These are phyloP conservation scores for Epichloe scottii DNA, from an alignment of 2,329 filamentous ascomycete species.

Conservation along the genomic window DNA sequence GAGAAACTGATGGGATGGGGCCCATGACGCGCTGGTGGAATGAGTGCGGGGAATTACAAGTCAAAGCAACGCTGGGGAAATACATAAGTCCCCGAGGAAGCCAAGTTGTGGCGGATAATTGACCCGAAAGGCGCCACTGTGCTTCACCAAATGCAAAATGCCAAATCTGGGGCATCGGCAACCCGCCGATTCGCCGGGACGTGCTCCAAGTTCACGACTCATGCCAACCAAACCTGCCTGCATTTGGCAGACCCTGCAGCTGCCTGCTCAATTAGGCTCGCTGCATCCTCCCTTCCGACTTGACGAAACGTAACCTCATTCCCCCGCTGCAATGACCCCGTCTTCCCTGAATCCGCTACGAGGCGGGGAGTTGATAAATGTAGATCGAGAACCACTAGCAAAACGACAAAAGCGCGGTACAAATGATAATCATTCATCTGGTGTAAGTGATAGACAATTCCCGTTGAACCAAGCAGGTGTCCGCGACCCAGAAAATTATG, in stretches of 20 bases:
- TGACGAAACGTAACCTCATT: background rate
- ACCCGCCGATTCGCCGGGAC: background rate
- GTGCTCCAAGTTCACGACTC: background rate
- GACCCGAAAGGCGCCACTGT: background rate
- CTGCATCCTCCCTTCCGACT: background rate
- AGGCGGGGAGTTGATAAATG: background rate
- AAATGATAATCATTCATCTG: background rate
- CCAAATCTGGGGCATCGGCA: background rate
- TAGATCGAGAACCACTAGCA: constrained; percentile 1
- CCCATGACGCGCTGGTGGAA: background rate
- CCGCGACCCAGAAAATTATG: too few relatives aligned
- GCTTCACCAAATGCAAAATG: background rate
- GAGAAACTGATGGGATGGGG: background rate
- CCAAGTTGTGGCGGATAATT: background rate
- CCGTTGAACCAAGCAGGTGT: too few relatives aligned
- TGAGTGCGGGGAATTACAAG: background rate
- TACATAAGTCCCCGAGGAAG: too few relatives aligned
- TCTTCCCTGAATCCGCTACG: constrained; percentile 3
- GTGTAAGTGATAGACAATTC: background rate
- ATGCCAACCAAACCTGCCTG: background rate
- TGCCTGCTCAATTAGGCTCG: background rate
- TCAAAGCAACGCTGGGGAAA: background rate
- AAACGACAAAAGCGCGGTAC: constrained; percentile 5
- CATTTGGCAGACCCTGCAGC: background rate
- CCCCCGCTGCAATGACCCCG: constrained; percentile 1